phyloP scores from a whole-genome alignment of 129 eudicot genomes.

The Saussurea involucrata region DNA sequence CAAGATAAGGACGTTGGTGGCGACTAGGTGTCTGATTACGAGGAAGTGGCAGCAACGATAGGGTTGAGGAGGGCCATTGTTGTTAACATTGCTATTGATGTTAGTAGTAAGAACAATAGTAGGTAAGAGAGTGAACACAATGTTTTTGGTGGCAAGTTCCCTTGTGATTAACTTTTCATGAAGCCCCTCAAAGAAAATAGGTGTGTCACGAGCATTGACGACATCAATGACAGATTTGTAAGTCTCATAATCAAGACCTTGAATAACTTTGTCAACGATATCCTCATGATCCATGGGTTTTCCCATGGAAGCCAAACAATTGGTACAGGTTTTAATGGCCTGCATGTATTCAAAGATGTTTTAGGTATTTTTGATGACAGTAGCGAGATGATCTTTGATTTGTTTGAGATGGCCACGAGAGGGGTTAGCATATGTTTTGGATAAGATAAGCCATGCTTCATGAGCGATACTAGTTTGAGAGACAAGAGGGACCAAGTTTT shows the following conservation, averaged over 20 bases:
- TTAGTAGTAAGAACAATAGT: too few species aligned
- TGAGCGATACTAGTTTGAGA: background rate
- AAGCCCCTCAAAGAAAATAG: background rate
- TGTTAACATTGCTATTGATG: too few species aligned
- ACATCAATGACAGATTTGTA: too few species aligned
- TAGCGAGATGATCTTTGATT: background rate
- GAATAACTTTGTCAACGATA: background rate
- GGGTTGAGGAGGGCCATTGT: too few species aligned
- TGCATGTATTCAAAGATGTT: background rate
- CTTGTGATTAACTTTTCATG: background rate
- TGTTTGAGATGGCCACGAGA: background rate
- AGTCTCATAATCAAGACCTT: too few species aligned
- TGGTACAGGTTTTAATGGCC: background rate
- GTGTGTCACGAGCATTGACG: background rate
- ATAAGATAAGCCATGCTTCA: background rate
- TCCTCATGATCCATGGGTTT: background rate
- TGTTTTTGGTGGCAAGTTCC: too few species aligned
- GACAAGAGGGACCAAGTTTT: too few species aligned
- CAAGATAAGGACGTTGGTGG: too few species aligned
- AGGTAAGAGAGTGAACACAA: too few species aligned
- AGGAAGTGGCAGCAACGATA: too few species aligned
- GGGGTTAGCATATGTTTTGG: background rate
- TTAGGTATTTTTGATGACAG: background rate
- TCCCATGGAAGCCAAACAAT: background rate
- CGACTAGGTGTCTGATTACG: too few species aligned